Percentiles rank a stretch among this genome's conserved stretches.
Evolutionary conservation across 2,329 filamentous ascomycete species (phyloP).

Genomic region (Fusarium nanum): DNA sequence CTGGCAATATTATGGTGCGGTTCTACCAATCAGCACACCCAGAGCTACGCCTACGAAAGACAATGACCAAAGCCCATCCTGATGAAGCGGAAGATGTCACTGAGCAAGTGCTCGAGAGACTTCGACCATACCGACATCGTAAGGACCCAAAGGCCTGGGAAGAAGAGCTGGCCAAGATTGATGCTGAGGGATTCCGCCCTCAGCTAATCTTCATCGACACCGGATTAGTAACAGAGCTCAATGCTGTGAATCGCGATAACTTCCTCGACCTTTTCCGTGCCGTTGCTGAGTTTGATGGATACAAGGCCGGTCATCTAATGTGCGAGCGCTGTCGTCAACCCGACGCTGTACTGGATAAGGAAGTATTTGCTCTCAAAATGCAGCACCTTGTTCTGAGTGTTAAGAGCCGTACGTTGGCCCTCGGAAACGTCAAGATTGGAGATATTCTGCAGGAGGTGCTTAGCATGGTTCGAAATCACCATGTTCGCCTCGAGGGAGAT

Average conservation of each 20-base stretch:
- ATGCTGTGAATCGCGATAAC: constrained; percentile 84
- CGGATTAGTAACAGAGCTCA: constrained; percentile 93
- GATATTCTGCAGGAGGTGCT: constrained; percentile 93
- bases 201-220: constrained; percentile 98
- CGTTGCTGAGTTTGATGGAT: constrained; percentile 95
- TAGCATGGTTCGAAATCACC: constrained; percentile 89
- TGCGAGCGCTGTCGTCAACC: constrained; percentile 94
- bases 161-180: constrained; percentile 78
- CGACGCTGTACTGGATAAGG: constrained; percentile 85
- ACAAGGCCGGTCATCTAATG: constrained; percentile 95
- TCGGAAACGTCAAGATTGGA: constrained; percentile 95
- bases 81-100: constrained; percentile 78
- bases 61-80: constrained; percentile 51
- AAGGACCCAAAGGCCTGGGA: constrained; percentile 78
- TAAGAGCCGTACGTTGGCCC: constrained; percentile 88
- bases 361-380: constrained; percentile 96
- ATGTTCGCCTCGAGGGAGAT: constrained; percentile 94
- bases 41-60: constrained; percentile 60
- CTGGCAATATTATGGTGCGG: constrained; percentile 99
- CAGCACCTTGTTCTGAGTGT: constrained; percentile 93
- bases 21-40: constrained; percentile 89
- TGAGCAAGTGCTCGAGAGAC: constrained; percentile 82
- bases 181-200: constrained; percentile 88
- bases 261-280: constrained; percentile 97
- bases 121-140: constrained; percentile 75